Evolutionary conservation across 2,329 filamentous ascomycete genomes (phyloP).

Genomic region (Aureobasidium sp.): DNA sequence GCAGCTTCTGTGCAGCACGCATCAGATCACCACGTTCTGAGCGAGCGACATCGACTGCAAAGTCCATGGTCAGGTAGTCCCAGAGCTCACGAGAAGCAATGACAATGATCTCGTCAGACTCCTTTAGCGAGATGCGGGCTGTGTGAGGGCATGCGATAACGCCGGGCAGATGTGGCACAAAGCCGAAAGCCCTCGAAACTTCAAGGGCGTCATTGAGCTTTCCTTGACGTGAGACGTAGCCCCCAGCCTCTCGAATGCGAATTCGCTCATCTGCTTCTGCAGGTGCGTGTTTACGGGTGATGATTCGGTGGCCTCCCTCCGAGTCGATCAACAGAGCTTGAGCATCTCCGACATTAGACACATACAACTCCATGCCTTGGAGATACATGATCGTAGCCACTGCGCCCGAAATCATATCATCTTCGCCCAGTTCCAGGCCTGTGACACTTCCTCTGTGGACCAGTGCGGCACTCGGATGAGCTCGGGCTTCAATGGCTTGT

Average conservation of each 20-base stretch:
- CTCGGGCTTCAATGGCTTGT: slow-evolving; percentile 70
- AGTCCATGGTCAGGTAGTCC: slow-evolving; percentile 85
- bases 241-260: slow-evolving; percentile 87
- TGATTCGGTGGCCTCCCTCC: slow-evolving; percentile 72
- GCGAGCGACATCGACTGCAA: slow-evolving; percentile 85
- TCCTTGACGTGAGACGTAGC: slow-evolving; percentile 91
- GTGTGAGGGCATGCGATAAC: slow-evolving; percentile 88
- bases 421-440: slow-evolving; percentile 72
- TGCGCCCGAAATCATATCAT: slow-evolving; percentile 83
- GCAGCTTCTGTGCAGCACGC: slow-evolving; percentile 87
- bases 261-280: slow-evolving; percentile 77
- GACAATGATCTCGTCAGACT: slow-evolving; percentile 89
- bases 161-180: slow-evolving; percentile 84
- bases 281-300: slow-evolving; percentile 90
- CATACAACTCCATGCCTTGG: slow-evolving; percentile 80
- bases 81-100: slow-evolving; percentile 88
- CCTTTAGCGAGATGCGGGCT: slow-evolving; percentile 67
- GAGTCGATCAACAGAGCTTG: slow-evolving; percentile 93
- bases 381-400: slow-evolving; percentile 90
- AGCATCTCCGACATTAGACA: slow-evolving; percentile 92
- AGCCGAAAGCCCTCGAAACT: slow-evolving; percentile 91
- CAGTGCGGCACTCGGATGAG: slow-evolving; percentile 40
- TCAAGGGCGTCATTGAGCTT: slow-evolving; percentile 86
- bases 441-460: slow-evolving; percentile 65
- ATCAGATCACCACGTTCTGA: slow-evolving; percentile 85